Conservation (phyloP, 2,329 filamentous ascomycete genomes). For the Biscogniauxia sp. region DNA sequence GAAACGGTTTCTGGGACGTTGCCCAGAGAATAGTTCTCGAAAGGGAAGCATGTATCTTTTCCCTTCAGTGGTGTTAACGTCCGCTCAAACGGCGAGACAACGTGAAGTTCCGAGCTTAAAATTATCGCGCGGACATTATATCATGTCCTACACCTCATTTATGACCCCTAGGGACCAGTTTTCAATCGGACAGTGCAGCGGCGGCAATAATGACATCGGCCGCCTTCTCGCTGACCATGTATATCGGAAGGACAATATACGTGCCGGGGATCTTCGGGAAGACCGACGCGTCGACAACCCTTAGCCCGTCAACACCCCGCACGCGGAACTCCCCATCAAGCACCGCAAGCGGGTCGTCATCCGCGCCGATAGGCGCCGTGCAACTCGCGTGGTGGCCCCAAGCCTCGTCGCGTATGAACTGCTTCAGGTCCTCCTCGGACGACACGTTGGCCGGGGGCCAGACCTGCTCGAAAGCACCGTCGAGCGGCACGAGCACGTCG, state of each 20-base stretch:
- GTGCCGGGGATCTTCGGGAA: conserved; percentile 48
- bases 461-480: conserved; percentile 19
- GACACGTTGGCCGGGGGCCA: conserved; percentile 14
- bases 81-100: too few species aligned
- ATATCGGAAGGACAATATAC: conserved; percentile 46
- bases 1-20: too few species aligned
- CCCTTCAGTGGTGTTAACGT: too few species aligned
- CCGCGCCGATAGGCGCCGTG: conserved; percentile 50
- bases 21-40: too few species aligned
- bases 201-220: conserved; percentile 45
- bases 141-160: too few species aligned
- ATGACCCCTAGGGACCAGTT: too few species aligned
- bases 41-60: too few species aligned
- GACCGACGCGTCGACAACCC: conserved; percentile 54
- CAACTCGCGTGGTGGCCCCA: conserved; percentile 56
- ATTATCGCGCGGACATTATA: too few species aligned
- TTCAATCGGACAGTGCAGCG: too few species aligned
- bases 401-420: conserved; percentile 44
- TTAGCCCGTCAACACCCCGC: conserved; percentile 45
- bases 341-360: conserved; percentile 50
- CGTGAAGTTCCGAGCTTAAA: too few species aligned
- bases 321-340: conserved; percentile 45
- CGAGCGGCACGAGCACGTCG: conserved; percentile 17
- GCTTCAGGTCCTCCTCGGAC: conserved; percentile 40
- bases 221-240: conserved; percentile 57